Evolutionary conservation across 192 early-diverging fungal genomes (phyloP), one percentile per base, ranked within the genome.

Genomic region (Coemansia sp.): DNA sequence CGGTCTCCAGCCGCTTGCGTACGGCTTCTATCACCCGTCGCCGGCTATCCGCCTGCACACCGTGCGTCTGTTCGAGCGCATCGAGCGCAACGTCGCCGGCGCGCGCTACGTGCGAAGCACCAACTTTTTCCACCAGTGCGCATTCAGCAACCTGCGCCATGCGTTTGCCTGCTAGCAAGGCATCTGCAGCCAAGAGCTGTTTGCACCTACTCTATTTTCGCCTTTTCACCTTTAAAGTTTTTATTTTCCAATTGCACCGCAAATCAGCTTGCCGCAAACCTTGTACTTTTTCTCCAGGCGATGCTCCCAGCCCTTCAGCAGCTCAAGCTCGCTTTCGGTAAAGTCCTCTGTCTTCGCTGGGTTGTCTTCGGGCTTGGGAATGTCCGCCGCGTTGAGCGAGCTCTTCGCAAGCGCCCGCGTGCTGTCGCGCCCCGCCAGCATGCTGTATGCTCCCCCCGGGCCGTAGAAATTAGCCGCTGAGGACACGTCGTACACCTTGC

Each of bases 371-470:
- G 80, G 76, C 2, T 19, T 34, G 4, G 78, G 67, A 42, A 94
- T 59, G 78, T 91, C 85, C 1, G 82, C 75, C 39, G 67, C 69
- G 60, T 92, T 87, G 62, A 97, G 92, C 27, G 93, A 93, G 52
- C 90, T 81, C 68, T 90, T 91, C 29, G 93, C 89, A 49, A 97
- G 72, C 2, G 91, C 91, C 45, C 91, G 83, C 20, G 92, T 93
- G 13, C 93, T 91, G 74, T 97, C 94, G 30, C 87, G 86, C 4
- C 94, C 94, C 9, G 93, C 91, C 85, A 95, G 94, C 80, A 93
- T 89, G 28, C 84, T 89, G 67, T 96, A 96, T 35, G 86, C 87
- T 9, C 89, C 89, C 16, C 58, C 72, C 55, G 92, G 92, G 0
- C 94, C 92, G 71, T 96, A 96, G 71, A 94, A 94, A 49, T 75